Conservation (phyloP, 768 basidiomycete genomes). For the Pilatotrama ljubarskyi region DNA sequence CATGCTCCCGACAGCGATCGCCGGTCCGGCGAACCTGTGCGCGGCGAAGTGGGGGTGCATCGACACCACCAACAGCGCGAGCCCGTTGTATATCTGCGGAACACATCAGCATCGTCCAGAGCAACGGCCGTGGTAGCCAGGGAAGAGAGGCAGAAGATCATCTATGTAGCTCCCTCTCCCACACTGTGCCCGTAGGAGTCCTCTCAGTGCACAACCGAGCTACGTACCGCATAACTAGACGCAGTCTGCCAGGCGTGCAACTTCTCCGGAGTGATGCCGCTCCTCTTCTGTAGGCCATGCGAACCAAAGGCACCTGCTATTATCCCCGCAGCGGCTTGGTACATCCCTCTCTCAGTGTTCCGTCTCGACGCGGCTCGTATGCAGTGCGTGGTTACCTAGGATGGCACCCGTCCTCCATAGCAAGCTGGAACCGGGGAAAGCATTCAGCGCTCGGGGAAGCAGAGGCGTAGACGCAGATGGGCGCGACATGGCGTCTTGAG, state of each 20-base stretch:
- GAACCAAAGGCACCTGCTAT: constrained; percentile 68
- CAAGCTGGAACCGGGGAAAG: constrained; percentile 18
- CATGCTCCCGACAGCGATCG: constrained; percentile 55
- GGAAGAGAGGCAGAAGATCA: too few species aligned
- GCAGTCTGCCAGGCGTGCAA: constrained; percentile 65
- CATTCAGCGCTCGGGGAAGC: constrained; percentile 15
- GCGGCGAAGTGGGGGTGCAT: constrained; percentile 58
- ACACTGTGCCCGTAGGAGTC: too few species aligned
- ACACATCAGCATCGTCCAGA: background rate
- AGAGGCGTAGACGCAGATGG: constrained; percentile 29
- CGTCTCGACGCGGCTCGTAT: background rate
- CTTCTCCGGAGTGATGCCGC: constrained; percentile 50
- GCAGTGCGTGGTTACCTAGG: constrained; percentile 24
- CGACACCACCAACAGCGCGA: constrained; percentile 62
- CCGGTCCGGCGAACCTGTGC: constrained; percentile 68
- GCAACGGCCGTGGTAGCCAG: background rate
- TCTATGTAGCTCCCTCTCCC: too few species aligned
- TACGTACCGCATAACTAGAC: constrained; percentile 59
- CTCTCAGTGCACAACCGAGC: too few species aligned
- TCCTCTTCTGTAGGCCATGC: constrained; percentile 54
- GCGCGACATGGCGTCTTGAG: constrained; percentile 30
- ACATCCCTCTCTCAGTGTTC: background rate
- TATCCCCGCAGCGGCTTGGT: constrained; percentile 48
- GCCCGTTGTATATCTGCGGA: constrained; percentile 64
- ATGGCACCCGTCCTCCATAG: constrained; percentile 32